phyloP scores from a whole-genome alignment of 352 stramenopile genomes.

The Pythium aristosporum region DNA sequence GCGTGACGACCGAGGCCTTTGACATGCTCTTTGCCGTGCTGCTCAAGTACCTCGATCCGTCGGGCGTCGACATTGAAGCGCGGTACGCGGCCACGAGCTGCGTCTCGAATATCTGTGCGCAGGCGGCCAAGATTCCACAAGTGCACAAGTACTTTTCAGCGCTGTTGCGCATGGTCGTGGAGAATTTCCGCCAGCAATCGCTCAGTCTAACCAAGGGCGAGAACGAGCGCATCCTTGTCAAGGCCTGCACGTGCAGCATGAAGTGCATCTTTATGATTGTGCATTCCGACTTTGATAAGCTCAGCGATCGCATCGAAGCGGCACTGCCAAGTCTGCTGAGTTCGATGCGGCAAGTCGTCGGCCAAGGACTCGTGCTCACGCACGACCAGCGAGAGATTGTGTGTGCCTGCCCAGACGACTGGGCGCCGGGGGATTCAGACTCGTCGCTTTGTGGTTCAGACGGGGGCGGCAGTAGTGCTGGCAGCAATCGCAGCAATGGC shows the following conservation, averaged over 20 bases:
- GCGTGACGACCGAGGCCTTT: conserved; percentile 48
- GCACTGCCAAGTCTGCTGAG: conserved; percentile 60
- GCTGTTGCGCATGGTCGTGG: conserved; percentile 79
- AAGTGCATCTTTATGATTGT: conserved; percentile 87
- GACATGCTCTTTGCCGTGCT: conserved; percentile 70
- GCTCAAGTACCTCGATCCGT: conserved; percentile 70
- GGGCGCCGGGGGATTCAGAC: conserved; percentile 67
- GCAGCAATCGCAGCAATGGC: conserved; percentile 15
- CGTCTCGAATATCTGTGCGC: conserved; percentile 75
- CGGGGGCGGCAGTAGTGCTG: conserved; percentile 29
- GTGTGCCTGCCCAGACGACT: conserved; percentile 53
- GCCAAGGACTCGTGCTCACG: conserved; percentile 58
- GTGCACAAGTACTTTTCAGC: conserved; percentile 68
- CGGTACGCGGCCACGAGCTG: conserved; percentile 85
- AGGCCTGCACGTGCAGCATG: conserved; percentile 83
- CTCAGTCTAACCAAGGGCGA: conserved; percentile 59
- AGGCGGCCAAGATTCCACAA: conserved; percentile 65
- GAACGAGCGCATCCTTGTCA: conserved; percentile 78
- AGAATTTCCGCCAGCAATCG: conserved; percentile 84
- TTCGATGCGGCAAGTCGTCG: conserved; percentile 81
- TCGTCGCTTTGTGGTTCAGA: conserved; percentile 74
- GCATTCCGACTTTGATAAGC: conserved; percentile 58
- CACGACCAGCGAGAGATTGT: conserved; percentile 53
- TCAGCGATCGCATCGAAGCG: conserved; percentile 57
- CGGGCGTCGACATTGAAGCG: conserved; percentile 80